Evolutionary conservation across 1,139 yeast species (phyloP), one percentile per base, ranked within the genome.

Genomic region (Pichiaceae sp.): DNA sequence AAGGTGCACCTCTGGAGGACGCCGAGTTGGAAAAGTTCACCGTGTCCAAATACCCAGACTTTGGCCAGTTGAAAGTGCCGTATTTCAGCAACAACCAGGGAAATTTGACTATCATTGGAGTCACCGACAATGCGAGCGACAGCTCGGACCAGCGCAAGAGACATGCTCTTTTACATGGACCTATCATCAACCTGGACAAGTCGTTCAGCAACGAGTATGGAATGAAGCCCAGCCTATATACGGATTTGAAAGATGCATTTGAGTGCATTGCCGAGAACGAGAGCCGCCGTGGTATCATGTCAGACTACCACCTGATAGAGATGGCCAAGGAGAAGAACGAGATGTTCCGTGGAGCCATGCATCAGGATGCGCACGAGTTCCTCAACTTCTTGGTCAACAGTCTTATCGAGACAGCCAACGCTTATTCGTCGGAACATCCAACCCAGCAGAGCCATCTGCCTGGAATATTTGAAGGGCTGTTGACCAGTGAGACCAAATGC

Each of bases 321-420:
- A 78, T 80, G 37, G 65, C 89, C 38, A 87, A 87, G 56, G 75
- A 74, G 39, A 87, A 85, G 50, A 91, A 91, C 56, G 83, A 78
- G 48, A 64, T 91, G 47, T 91, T 91, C 56, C 68, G 95, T 44
- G 83, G 87, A 42, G 78, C 83, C 37, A 87, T 89, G 95, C 98
- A 91, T 57, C 98, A 91, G 55, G 98, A 91, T 64, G 96, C 98
- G 3, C 98, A 91, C 59, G 98, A 91, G 57, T 91, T 91, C 57
- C 71, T 87, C 54, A 89, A 89, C 57, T 89, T 85, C 52, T 59
- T 89, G 46, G 67, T 91, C 37, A 91, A 91, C 58, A 84, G 79
- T 46, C 74, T 85, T 23, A 76, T 87, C 40, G 98, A 91, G 47
- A 68, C 73, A 27, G 59, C 84, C 24, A 77, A 74, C 39, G 27